phyloP scores from a whole-genome alignment of 306 rosid species.

The Vachellia pachyceras region DNA sequence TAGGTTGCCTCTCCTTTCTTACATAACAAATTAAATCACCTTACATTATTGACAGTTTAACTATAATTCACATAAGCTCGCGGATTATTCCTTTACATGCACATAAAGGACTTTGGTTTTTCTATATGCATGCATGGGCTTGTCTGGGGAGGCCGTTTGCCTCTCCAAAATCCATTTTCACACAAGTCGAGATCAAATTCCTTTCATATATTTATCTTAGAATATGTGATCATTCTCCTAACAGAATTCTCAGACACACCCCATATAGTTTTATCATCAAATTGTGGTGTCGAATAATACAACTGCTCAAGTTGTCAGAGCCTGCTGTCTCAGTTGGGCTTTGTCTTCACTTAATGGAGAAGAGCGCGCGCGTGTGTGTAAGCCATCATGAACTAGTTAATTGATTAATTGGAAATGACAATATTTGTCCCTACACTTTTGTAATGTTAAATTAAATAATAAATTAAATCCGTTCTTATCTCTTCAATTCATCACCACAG shows the following conservation, averaged over 20 bases:
- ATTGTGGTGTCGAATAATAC: neutral
- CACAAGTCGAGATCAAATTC: no score
- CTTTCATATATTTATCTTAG: no score
- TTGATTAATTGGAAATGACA: neutral
- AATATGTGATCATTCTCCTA: no score
- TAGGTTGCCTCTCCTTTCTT: neutral
- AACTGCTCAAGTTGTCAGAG: slow-evolving; percentile 2
- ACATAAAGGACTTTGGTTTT: neutral
- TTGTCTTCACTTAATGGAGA: neutral
- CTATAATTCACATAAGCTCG: neutral
- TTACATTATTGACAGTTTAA: neutral
- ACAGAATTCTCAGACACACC: no score
- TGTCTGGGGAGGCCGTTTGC: no score
- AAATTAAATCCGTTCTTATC: slow-evolving; percentile 47
- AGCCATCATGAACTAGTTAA: neutral
- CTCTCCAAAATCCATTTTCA: no score
- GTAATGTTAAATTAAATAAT: neutral
- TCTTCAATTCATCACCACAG: neutral
- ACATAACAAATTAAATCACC: neutral
- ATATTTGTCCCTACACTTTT: slow-evolving; percentile 23
- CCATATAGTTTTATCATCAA: neutral
- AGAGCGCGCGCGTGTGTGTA: no score
- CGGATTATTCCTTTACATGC: neutral
- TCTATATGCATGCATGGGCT: neutral
- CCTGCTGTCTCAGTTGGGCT: neutral